Evolutionary conservation across 202 grass and related monocot species (phyloP).

Genomic region (Miscanthus sacchariflorus): DNA sequence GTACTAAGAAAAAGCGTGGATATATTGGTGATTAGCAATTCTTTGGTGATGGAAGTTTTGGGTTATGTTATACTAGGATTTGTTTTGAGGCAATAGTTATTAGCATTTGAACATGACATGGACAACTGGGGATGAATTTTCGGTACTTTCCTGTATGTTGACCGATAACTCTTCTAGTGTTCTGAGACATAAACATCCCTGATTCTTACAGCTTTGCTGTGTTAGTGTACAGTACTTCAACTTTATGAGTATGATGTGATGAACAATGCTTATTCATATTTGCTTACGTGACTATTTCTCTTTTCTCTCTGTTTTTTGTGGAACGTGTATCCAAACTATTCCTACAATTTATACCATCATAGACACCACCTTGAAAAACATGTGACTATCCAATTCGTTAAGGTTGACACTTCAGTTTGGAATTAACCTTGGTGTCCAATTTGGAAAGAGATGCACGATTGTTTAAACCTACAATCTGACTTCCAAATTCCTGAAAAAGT

Average conservation of each 20-base stretch:
- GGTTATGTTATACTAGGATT: slow-evolving; percentile 3
- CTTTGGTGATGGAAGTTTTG: slow-evolving; percentile 35
- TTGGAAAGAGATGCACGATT: background rate
- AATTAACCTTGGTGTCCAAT: background rate
- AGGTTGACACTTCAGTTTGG: background rate
- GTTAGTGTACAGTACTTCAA: slow-evolving; percentile 5
- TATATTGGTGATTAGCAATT: slow-evolving; percentile 23
- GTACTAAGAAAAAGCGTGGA: background rate
- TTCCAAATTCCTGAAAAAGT: background rate
- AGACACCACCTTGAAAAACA: background rate
- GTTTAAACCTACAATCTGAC: background rate
- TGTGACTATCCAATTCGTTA: background rate
- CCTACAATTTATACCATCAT: background rate
- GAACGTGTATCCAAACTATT: background rate
- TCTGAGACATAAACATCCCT: slow-evolving; percentile 8
- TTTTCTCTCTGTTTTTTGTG: background rate
- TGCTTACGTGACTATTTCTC: background rate
- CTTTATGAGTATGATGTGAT: slow-evolving; percentile 29
- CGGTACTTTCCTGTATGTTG: background rate
- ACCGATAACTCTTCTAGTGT: background rate
- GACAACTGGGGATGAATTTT: slow-evolving; percentile 20
- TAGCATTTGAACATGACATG: slow-evolving; percentile 29
- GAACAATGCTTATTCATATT: background rate
- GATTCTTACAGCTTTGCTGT: slow-evolving; percentile 2
- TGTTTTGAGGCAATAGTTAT: background rate